Base-by-base conservation (phyloP, 768 basidiomycete species). In the Suillus brevipes region DNA sequence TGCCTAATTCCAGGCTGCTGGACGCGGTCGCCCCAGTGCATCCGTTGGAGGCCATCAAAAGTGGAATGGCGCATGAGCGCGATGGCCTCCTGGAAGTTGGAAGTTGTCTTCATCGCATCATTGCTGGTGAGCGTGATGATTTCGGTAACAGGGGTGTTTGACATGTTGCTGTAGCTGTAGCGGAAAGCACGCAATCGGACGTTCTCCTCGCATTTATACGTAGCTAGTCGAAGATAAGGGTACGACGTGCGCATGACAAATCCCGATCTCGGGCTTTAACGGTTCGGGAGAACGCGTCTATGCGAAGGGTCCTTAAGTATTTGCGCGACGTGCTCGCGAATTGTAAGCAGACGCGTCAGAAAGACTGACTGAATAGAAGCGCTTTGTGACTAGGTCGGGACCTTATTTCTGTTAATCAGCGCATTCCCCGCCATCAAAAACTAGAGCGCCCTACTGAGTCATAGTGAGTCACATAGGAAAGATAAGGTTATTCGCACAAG, bases 1-100 rank as follows among this genome's bases (percentile, higher is more conserved):
- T 53, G 28, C 52, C 52, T 53, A 5, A 53, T 18, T 8, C 37
- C 62, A n/a, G 62, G 62, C 53, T 63, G n/a, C 55, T 63, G 62
- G 38, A 63, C 9, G 37, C 63, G 34, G 7, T 64, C 37, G 20
- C 60, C 40, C 60, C 42, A 64, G 42, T 28, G 36, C 20, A n/a
- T n/a, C 25, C 18, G 45, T 43, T 45, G 40, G 20, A 55, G 10
- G 18, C 53, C 53, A 1, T 55, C 31, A 13, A n/a, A 55, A 20
- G 20, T 34, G 9, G 31, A 13, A 20, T n/a, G 34, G 34, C 31
- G 53, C 20, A 55, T 13, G 31, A 61, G 57, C 38, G 18, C 10
- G 2, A 58, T 1, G 12, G 34, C 57, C 23, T 58, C 57, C 16
- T 58, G 57, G 38, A 40, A 40, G 16, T 58, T 18, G 6, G 53